These are phyloP conservation scores for Primulina huaijiensis DNA, from an alignment of 257 asterid species.

Conservation along the genomic window DNA sequence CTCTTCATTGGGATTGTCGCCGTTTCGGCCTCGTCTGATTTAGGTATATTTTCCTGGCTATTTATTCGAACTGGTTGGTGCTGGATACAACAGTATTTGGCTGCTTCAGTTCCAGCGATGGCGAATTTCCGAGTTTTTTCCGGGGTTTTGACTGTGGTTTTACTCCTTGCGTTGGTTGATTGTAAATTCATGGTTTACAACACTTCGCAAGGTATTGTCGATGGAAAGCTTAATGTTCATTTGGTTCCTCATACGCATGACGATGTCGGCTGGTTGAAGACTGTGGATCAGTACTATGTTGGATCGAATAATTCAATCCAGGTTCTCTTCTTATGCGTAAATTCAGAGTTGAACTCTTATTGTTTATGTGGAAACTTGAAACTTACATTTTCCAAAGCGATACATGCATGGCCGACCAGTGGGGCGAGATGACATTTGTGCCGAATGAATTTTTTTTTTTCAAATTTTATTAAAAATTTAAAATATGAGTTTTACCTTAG, in stretches of 20 bases:
- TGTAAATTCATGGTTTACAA: slow-evolving; percentile 72
- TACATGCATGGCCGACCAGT: background rate
- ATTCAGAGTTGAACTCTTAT: background rate
- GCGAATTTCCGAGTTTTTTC: slow-evolving; percentile 28
- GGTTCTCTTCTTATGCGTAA: slow-evolving; percentile 32
- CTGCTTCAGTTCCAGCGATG: slow-evolving; percentile 28
- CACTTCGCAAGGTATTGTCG: slow-evolving; percentile 60
- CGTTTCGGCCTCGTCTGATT: slow-evolving; percentile 14
- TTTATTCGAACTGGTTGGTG: slow-evolving; percentile 13
- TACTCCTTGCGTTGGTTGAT: slow-evolving; percentile 43
- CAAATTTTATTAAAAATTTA: no score
- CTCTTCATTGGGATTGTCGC: background rate
- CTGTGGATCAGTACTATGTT: slow-evolving; percentile 94
- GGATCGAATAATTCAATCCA: slow-evolving; percentile 89
- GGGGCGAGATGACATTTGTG: background rate
- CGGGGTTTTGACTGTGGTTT: slow-evolving; percentile 34
- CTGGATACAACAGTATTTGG: slow-evolving; percentile 16
- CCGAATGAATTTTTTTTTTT: no score
- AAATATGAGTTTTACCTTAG: no score
- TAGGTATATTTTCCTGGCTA: slow-evolving; percentile 1
- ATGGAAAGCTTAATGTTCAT: slow-evolving; percentile 83
- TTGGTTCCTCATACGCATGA: slow-evolving; percentile 95
- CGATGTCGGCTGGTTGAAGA: slow-evolving; percentile 98
- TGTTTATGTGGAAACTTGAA: background rate
- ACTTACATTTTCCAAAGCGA: no score